Evolutionary conservation across 1,284 basidiomycete species (phyloP), one percentile per base, ranked within the genome.

Genomic region (Puccinia horiana): DNA sequence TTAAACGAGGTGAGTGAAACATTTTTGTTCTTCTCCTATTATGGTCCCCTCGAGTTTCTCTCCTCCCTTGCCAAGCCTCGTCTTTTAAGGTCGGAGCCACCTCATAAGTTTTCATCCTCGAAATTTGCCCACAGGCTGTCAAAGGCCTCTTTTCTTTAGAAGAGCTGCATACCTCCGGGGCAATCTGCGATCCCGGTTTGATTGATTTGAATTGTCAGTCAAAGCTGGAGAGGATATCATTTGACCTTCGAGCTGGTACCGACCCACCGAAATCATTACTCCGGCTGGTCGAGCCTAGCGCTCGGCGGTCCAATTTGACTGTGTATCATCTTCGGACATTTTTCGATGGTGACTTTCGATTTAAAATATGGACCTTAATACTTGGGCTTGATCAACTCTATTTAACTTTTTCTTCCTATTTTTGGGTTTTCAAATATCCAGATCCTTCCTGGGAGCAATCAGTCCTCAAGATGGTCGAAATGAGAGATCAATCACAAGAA

Each of bases 391-490:
- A 12, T 37, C 42, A 32, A 70, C 20, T 42, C 32, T 49, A 70
- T 70, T 70, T 11, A 56, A 52, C 67, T 18, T 44, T 16, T 67
- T 35, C 5, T 12, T n/a, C 9, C n/a, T 63, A 26, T 35, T 26
- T 37, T 29, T 35, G 32, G 1, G 9, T 2, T 61, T 44, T 69
- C 3, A 52, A 35, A 18, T 29, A 12, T 2, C 37, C 69, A 72
- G 78, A 70, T 40, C 65, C 67, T 56, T 70, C 40, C 70, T 80
- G 78, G 69, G 78, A 72, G 29, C 42, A 58, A 44, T 80, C 63
- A 18, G 67, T 47, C 16, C 69, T 42, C 37, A 42, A 72, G 12
- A 54, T 73, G 54, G 40, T 61, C 5, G 42, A 47, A 29, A 56
- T 56, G 54, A 61, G 74, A 29, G 56, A 40, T 75, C 73, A 75